These are phyloP conservation scores for Spatholobus suberectus DNA, from an alignment of 306 rosid genomes.

Conservation along the genomic window DNA sequence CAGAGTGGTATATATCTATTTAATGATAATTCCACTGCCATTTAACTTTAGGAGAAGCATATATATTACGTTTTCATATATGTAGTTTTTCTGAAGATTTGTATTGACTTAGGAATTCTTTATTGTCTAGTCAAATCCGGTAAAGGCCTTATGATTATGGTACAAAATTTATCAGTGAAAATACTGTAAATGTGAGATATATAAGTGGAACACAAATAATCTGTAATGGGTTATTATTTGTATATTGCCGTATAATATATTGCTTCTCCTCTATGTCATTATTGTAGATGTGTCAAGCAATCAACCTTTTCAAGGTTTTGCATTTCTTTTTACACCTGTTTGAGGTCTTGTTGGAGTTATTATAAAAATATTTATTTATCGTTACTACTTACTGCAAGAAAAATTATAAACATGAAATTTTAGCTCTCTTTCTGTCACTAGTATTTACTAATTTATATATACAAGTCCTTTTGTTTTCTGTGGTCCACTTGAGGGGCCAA, in stretches of 20 bases:
- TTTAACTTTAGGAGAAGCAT: constrained; percentile 27
- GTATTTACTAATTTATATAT: background rate
- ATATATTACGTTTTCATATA: constrained; percentile 16
- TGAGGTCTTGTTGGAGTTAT: background rate
- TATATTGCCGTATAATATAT: background rate
- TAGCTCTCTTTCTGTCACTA: background rate
- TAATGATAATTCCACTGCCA: constrained; percentile 29
- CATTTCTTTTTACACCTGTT: background rate
- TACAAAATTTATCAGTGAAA: constrained; percentile 7
- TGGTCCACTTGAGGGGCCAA: constrained; percentile 16
- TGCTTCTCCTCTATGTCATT: background rate
- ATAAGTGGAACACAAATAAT: constrained; percentile 6
- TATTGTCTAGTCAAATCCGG: constrained; percentile 17
- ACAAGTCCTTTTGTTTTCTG: background rate
- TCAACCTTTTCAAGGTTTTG: background rate
- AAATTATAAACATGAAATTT: background rate
- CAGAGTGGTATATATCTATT: constrained; percentile 18
- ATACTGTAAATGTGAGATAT: background rate
- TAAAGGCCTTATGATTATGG: background rate
- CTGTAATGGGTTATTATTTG: background rate
- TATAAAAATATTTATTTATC: background rate
- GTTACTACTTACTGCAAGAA: background rate
- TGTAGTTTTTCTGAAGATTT: constrained; percentile 11
- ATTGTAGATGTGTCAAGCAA: background rate
- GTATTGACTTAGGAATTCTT: constrained; percentile 22